Percentiles rank a stretch among this genome's conserved stretches.
Conservation (phyloP, 140 eudicot genomes). For the Erigeron philadelphicus region DNA sequence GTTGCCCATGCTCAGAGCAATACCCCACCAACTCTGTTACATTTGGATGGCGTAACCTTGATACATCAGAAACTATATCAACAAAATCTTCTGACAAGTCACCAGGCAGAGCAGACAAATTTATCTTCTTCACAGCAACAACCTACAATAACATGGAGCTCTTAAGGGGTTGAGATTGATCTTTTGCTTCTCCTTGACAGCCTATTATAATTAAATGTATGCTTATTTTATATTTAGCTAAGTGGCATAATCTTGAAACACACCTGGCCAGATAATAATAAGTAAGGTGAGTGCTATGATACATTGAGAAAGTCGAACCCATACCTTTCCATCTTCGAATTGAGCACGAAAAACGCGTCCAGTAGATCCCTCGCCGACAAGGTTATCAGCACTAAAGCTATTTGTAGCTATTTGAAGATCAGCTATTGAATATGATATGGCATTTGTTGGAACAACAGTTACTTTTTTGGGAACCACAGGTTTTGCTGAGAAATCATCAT, state of each 20-base stretch:
- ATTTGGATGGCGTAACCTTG: constrained; percentile 80
- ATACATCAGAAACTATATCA: constrained; percentile 68
- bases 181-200: background rate
- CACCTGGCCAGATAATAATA: too few species aligned
- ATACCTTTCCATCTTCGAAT: constrained; percentile 84
- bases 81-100: constrained; percentile 60
- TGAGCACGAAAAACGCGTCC: constrained; percentile 93
- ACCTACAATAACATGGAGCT: constrained; percentile 39
- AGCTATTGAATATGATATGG: constrained; percentile 66
- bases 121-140: constrained; percentile 88
- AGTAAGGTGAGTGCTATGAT: background rate
- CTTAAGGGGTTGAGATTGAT: background rate
- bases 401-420: constrained; percentile 92
- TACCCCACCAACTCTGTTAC: constrained; percentile 85
- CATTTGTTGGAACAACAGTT: constrained; percentile 52
- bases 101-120: constrained; percentile 62
- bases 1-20: constrained; percentile 92
- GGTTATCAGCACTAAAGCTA: constrained; percentile 76
- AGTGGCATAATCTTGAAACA: background rate
- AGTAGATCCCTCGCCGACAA: constrained; percentile 83
- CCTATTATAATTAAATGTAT: too few species aligned
- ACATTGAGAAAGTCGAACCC: too few species aligned
- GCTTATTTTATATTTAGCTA: background rate
- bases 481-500: constrained; percentile 50
- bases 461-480: constrained; percentile 71